Evolutionary conservation across 805 yeast species (phyloP), one percentile per base, ranked within the genome.

Genomic region (Saturnispora ahearnii): DNA sequence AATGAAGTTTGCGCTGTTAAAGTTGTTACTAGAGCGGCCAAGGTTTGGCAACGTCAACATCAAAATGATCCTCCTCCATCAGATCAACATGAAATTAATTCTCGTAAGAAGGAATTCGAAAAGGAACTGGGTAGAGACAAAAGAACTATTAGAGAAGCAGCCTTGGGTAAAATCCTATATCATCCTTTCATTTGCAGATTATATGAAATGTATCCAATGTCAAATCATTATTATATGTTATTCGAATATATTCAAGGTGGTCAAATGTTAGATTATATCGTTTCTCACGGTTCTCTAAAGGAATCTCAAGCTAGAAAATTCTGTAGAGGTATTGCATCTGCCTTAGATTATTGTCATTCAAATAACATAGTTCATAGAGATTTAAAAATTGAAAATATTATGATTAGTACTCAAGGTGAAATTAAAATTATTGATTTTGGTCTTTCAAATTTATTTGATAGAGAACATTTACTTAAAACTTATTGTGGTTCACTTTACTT

Each of bases 181-280:
- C 99, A 93, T 67, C 96, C 96, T 1, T 88, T 82, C 64, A 89
- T 93, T 48, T 89, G 98, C 65, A 75, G 95, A 56, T 70, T 93
- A 41, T 88, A 87, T 68, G 98, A 93, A 67, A 88, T 91, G 74
- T 88, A 89, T 54, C 85, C 96, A 13, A 91, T 91, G 97, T 86
- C 96, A 9, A 88, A 88, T 56, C 98, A 93, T 66, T 93, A 86
- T 69, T 93, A 93, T 69, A 88, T 93, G 95, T 74, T 93, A 51
- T 91, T 93, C 68, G 99, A 93, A 65, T 91, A 87, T 63, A 95
- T 93, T 15, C 84, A 93, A 30, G 99, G 99, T 41, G 98, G 98
- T 28, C 99, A 93, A 68, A 80, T 93, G 86, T 78, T 93, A 55
- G 99, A 93, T 69, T 93, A 91, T 65, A 93, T 93, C 57, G 96